These are phyloP conservation scores for Fraxinus excelsior DNA, from an alignment of 257 asterid genomes.

Conservation along the genomic window DNA sequence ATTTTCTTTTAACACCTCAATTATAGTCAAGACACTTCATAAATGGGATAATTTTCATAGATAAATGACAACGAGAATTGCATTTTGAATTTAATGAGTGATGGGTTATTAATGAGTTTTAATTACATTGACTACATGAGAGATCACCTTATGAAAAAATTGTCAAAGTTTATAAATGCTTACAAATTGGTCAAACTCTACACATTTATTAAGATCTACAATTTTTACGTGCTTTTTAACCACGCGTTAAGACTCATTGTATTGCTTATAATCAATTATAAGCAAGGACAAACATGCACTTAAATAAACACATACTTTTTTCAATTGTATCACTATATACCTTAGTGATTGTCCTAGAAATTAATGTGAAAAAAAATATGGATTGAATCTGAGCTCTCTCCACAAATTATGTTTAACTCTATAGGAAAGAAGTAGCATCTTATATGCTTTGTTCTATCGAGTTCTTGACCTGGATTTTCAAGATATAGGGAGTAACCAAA, in stretches of 20 bases:
- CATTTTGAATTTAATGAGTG: neutral
- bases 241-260: too few relatives aligned
- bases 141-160: too few relatives aligned
- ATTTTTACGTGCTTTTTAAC: too few relatives aligned
- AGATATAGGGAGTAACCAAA: neutral
- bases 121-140: too few relatives aligned
- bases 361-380: too few relatives aligned
- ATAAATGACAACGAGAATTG: neutral
- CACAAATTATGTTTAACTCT: neutral
- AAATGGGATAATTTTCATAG: neutral
- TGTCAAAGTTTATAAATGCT: too few relatives aligned
- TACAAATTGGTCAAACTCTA: too few relatives aligned
- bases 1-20: neutral
- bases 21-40: neutral
- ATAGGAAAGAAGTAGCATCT: neutral
- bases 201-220: too few relatives aligned
- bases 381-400: neutral
- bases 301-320: neutral
- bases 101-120: neutral
- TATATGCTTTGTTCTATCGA: neutral
- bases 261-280: too few relatives aligned
- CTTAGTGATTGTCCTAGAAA: neutral
- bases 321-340: neutral
- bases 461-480: neutral
- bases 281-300: too few relatives aligned